Conservation (phyloP, 192 early-diverging fungal genomes). For the Phycomyces blakesleeanus region DNA sequence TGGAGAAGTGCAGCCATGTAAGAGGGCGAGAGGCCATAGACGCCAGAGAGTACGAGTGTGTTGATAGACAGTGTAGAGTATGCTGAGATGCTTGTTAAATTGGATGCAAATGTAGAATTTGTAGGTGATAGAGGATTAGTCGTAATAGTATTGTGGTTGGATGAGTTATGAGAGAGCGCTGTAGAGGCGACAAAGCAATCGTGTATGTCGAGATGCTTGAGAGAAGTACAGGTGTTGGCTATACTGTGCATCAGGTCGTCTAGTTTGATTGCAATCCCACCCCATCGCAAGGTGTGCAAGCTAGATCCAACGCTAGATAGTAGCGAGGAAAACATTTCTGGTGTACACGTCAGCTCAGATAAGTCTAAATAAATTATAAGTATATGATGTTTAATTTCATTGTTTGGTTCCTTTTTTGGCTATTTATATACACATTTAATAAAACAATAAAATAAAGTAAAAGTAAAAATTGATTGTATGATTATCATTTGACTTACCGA, state of each 20-base stretch:
- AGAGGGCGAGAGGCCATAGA: slow-evolving; percentile 15
- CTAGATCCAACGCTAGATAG: background rate
- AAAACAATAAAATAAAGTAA: too few relatives aligned
- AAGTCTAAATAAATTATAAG: slow-evolving; percentile 14
- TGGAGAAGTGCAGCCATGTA: slow-evolving; percentile 5
- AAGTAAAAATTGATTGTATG: too few relatives aligned
- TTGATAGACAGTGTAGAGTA: background rate
- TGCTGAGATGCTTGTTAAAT: background rate
- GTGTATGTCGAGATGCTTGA: slow-evolving; percentile 4
- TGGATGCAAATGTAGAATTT: background rate
- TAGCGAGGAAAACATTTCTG: background rate
- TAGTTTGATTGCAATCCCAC: slow-evolving; percentile 10
- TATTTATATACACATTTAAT: too few relatives aligned
- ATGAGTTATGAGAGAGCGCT: background rate
- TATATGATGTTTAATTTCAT: slow-evolving; percentile 1
- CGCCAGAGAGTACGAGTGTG: slow-evolving; percentile 4
- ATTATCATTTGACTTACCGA: slow-evolving; percentile 7
- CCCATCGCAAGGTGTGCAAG: slow-evolving; percentile 1
- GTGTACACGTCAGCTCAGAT: slow-evolving; percentile 8
- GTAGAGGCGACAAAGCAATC: slow-evolving; percentile 15
- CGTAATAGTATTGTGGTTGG: background rate
- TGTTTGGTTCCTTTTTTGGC: background rate
- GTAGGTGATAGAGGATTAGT: background rate
- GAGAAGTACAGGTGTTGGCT: background rate
- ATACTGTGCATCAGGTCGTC: slow-evolving; percentile 10